Percentiles rank a stretch among this genome's conserved stretches.
These are phyloP conservation scores for Fusarium foetens DNA, from an alignment of 2,329 filamentous ascomycete genomes.

Conservation along the genomic window DNA sequence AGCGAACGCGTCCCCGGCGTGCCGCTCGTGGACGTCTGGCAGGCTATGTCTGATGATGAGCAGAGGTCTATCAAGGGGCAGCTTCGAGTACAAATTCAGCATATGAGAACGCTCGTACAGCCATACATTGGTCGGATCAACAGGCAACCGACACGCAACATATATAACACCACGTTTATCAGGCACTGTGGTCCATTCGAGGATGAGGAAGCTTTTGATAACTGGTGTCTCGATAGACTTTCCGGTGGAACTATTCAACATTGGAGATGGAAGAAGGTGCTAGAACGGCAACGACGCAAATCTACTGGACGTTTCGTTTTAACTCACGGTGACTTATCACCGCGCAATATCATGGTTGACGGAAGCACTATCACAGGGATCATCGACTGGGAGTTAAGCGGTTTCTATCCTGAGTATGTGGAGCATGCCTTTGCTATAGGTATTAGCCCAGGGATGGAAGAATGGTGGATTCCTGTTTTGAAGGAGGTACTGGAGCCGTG, in stretches of 20 bases:
- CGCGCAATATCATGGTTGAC: not conserved
- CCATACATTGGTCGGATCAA: not conserved
- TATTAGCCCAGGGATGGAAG: not conserved
- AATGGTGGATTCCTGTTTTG: not conserved
- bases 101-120: not conserved
- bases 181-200: not conserved
- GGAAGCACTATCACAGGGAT: not conserved
- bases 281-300: not conserved
- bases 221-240: not conserved
- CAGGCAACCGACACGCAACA: not conserved
- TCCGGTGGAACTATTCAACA: not conserved
- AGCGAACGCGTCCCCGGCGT: not conserved
- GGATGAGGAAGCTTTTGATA: not conserved
- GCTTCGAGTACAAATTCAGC: not conserved
- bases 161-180: not conserved
- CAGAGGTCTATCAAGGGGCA: not conserved
- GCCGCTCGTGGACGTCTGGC: not conserved
- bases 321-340: slow-evolving; percentile 1
- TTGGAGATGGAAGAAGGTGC: not conserved
- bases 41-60: not conserved
- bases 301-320: not conserved
- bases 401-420: slow-evolving; percentile 6
- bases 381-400: slow-evolving; percentile 3
- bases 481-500: not conserved
- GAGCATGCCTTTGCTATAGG: not conserved